Evolutionary conservation across 139 green algal species (phyloP).

Genomic region (Astrephomene gubernaculifera): DNA sequence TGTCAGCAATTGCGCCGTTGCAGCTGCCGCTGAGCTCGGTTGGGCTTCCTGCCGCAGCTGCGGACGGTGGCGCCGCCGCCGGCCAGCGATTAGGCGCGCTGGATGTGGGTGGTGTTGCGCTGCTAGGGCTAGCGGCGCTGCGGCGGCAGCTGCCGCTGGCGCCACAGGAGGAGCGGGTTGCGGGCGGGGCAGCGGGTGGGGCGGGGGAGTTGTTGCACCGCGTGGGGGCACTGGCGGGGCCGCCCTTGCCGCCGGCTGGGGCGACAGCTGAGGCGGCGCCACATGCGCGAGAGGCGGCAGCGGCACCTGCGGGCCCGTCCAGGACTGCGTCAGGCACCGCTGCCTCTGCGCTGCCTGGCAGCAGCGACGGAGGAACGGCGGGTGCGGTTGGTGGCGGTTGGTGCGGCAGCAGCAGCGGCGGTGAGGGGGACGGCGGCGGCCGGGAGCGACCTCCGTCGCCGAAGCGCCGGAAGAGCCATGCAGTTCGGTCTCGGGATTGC

Average conservation of each 20-base stretch:
- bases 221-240: background rate
- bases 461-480: conserved; percentile 39
- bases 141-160: conserved; percentile 10
- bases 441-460: background rate
- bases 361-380: background rate
- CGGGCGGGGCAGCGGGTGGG: background rate
- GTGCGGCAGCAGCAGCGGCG: conserved; percentile 20
- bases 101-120: background rate
- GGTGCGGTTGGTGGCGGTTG: no score
- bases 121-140: conserved; percentile 23
- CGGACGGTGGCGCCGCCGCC: background rate
- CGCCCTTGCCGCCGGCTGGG: no score
- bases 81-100: background rate
- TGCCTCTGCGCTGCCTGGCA: background rate
- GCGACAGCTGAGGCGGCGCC: background rate
- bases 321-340: background rate
- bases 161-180: background rate
- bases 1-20: background rate
- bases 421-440: background rate
- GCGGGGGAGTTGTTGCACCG: background rate
- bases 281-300: background rate
- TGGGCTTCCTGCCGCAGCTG: no score
- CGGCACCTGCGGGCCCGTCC: background rate
- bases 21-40: background rate
- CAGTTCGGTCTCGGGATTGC: conserved; percentile 3